Percentiles rank a stretch among this genome's conserved stretches.
Evolutionary conservation across 2,329 filamentous ascomycete species (phyloP).

Genomic region (Fusarium verticillioides): DNA sequence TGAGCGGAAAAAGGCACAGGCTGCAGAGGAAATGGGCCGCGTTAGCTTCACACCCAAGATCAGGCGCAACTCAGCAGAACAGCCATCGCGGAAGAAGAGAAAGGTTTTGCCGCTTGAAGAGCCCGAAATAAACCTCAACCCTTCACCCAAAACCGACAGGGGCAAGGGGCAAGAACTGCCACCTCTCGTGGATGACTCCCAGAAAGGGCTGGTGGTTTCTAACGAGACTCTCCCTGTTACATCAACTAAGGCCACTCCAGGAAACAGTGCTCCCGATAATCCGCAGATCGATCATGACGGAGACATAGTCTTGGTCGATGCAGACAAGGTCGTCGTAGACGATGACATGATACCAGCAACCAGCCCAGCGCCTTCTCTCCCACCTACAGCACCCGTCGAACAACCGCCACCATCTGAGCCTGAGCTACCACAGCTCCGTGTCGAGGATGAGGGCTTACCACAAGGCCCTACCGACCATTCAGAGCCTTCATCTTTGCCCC

Average conservation of each 20-base stretch:
- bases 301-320: slow-evolving; percentile 13
- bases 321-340: slow-evolving; percentile 35
- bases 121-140: not conserved
- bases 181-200: slow-evolving; percentile 40
- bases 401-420: slow-evolving; percentile 44
- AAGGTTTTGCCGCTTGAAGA: slow-evolving; percentile 16
- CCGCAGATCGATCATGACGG: slow-evolving; percentile 23
- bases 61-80: slow-evolving; percentile 36
- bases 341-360: slow-evolving; percentile 55
- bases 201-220: slow-evolving; percentile 40
- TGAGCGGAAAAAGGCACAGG: slow-evolving; percentile 53
- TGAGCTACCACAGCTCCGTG: slow-evolving; percentile 49
- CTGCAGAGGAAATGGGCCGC: slow-evolving; percentile 53
- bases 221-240: slow-evolving; percentile 39
- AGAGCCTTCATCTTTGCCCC: slow-evolving; percentile 46
- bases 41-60: slow-evolving; percentile 52
- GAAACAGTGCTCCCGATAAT: slow-evolving; percentile 27
- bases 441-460: slow-evolving; percentile 32
- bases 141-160: not conserved
- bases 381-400: slow-evolving; percentile 39
- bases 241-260: slow-evolving; percentile 51
- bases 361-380: slow-evolving; percentile 49
- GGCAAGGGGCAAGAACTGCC: slow-evolving; percentile 28
- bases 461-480: slow-evolving; percentile 24
- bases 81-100: slow-evolving; percentile 45